Conservation (phyloP, 768 basidiomycete species). For the Pholiota microspora region DNA sequence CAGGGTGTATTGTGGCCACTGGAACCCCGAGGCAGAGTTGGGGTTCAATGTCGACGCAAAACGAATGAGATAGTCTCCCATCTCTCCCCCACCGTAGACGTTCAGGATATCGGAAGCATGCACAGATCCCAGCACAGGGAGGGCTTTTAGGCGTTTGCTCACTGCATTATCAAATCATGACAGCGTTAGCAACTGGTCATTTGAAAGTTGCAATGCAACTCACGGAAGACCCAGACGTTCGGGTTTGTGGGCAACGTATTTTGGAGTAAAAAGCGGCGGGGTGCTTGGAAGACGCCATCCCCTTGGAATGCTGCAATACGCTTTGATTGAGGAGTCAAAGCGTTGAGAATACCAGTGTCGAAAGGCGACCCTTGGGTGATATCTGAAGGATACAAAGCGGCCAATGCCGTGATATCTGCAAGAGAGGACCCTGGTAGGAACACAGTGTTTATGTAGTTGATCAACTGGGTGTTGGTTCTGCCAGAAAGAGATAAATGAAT, state of each 20-base stretch:
- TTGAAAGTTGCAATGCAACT: slow-evolving; percentile 9
- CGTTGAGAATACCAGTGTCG: slow-evolving; percentile 39
- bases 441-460: slow-evolving; percentile 13
- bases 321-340: slow-evolving; percentile 40
- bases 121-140: slow-evolving; percentile 42
- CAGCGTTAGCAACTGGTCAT: no score
- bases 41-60: slow-evolving; percentile 32
- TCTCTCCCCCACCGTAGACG: slow-evolving; percentile 37
- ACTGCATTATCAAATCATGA: slow-evolving; percentile 24
- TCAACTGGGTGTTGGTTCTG: slow-evolving; percentile 17
- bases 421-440: slow-evolving; percentile 28
- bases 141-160: slow-evolving; percentile 39
- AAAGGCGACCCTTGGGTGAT: slow-evolving; percentile 46
- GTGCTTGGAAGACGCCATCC: slow-evolving; percentile 42
- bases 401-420: slow-evolving; percentile 23
- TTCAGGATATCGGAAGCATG: slow-evolving; percentile 41
- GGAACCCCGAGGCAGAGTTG: slow-evolving; percentile 16
- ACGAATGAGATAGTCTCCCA: slow-evolving; percentile 44
- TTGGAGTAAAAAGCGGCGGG: slow-evolving; percentile 42
- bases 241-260: slow-evolving; percentile 32
- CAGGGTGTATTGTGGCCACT: slow-evolving; percentile 24
- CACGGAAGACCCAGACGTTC: slow-evolving; percentile 37
- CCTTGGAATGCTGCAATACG: slow-evolving; percentile 43
- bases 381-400: slow-evolving; percentile 32
- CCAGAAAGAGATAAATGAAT: neutral